phyloP scores from a whole-genome alignment of 352 stramenopile species.

The Globisporangium lucens region DNA sequence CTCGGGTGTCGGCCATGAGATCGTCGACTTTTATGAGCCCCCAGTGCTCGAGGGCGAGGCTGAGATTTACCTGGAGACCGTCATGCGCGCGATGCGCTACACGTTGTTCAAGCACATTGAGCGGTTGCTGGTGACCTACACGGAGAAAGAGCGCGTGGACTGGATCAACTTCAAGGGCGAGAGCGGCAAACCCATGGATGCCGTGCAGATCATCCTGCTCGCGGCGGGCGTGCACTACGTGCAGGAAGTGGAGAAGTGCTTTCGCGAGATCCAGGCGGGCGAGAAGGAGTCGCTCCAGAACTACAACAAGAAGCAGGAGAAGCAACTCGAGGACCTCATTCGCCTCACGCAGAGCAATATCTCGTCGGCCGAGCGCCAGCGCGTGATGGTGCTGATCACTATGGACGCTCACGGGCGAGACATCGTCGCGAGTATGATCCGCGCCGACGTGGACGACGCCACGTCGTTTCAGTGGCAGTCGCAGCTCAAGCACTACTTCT shows the following conservation, averaged over 20 bases:
- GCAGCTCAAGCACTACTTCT: slow-evolving; percentile 95
- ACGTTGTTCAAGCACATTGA: slow-evolving; percentile 95
- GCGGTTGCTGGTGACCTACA: slow-evolving; percentile 90
- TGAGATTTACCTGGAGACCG: slow-evolving; percentile 96
- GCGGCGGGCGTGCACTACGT: slow-evolving; percentile 93
- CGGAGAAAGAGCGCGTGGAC: slow-evolving; percentile 88
- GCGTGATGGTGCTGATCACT: slow-evolving; percentile 95
- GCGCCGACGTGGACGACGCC: slow-evolving; percentile 78
- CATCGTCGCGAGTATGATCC: slow-evolving; percentile 95
- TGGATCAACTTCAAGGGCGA: slow-evolving; percentile 96
- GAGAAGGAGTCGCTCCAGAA: slow-evolving; percentile 85
- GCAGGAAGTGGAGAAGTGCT: slow-evolving; percentile 86
- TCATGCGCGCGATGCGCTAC: slow-evolving; percentile 92
- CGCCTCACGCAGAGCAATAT: slow-evolving; percentile 90
- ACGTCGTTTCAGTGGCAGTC: slow-evolving; percentile 94
- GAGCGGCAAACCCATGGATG: slow-evolving; percentile 86
- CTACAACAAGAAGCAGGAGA: slow-evolving; percentile 92
- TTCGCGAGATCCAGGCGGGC: slow-evolving; percentile 67
- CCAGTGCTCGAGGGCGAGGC: slow-evolving; percentile 94
- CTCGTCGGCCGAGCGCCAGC: slow-evolving; percentile 89
- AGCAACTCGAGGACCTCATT: slow-evolving; percentile 94
- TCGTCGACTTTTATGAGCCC: slow-evolving; percentile 91
- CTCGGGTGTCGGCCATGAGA: slow-evolving; percentile 92
- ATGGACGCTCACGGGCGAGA: slow-evolving; percentile 95
- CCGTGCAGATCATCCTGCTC: slow-evolving; percentile 95